These are phyloP conservation scores for Scolecobasidium constrictum DNA, from an alignment of 2,329 filamentous ascomycete genomes.

Conservation along the genomic window DNA sequence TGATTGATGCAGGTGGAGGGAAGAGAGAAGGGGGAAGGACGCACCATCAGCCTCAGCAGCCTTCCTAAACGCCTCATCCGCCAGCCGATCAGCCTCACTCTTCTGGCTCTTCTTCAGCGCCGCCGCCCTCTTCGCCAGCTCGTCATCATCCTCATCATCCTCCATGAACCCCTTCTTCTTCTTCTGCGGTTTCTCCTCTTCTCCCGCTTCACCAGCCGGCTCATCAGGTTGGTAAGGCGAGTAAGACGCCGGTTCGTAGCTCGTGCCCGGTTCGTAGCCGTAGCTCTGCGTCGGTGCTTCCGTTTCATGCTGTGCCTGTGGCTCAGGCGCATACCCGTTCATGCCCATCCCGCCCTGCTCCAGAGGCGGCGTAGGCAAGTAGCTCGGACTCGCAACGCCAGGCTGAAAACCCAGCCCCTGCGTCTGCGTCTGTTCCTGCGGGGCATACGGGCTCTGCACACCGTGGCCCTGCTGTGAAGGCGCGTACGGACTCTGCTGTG, in stretches of 20 bases:
- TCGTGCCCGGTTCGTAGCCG: slow-evolving; percentile 1
- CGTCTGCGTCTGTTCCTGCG: too few species aligned
- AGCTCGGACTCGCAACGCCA: not conserved
- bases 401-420: too few species aligned
- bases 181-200: slow-evolving; percentile 31
- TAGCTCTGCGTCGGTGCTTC: not conserved
- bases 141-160: slow-evolving; percentile 66
- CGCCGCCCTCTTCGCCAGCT: slow-evolving; percentile 42
- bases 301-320: slow-evolving; percentile 18
- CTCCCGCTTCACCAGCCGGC: slow-evolving; percentile 29
- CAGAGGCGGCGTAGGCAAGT: not conserved
- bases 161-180: slow-evolving; percentile 75
- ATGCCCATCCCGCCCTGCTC: not conserved
- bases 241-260: slow-evolving; percentile 49
- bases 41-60: slow-evolving; percentile 61
- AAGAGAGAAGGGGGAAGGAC: slow-evolving; percentile 12
- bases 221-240: slow-evolving; percentile 41
- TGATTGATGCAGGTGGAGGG: not conserved
- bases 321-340: not conserved
- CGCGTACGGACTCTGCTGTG: too few species aligned
- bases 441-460: not conserved
- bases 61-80: slow-evolving; percentile 75
- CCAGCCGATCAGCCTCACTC: slow-evolving; percentile 53
- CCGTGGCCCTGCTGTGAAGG: too few species aligned
- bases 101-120: slow-evolving; percentile 47